Evolutionary conservation across 2,329 filamentous ascomycete species (phyloP).

Genomic region (Apiospora hydei): DNA sequence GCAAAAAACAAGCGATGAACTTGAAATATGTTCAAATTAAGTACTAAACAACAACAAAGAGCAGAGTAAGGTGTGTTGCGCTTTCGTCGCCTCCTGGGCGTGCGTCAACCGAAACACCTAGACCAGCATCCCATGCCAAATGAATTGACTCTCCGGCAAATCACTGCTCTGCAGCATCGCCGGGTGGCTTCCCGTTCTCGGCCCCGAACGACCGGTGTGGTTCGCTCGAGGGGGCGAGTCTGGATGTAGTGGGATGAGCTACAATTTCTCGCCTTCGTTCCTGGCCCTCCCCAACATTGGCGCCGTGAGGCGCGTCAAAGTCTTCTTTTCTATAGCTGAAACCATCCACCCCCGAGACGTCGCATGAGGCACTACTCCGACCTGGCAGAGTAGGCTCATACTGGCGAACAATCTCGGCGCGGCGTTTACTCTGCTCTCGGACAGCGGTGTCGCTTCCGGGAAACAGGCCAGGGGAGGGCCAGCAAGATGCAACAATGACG

Average conservation of each 20-base stretch:
- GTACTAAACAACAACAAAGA: slow-evolving; percentile 26
- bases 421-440: slow-evolving; percentile 38
- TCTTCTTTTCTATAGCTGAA: slow-evolving; percentile 24
- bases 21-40: slow-evolving; percentile 28
- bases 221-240: slow-evolving; percentile 1
- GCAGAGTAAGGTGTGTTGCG: slow-evolving; percentile 13
- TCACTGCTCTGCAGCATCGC: slow-evolving; percentile 26
- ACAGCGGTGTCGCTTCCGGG: slow-evolving; percentile 31
- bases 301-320: slow-evolving; percentile 22
- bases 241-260: slow-evolving; percentile 29
- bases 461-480: slow-evolving; percentile 28
- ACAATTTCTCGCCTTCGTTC: slow-evolving; percentile 24
- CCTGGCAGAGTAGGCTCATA: slow-evolving; percentile 24
- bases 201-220: not conserved
- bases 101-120: slow-evolving; percentile 23
- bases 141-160: slow-evolving; percentile 6
- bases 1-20: not conserved
- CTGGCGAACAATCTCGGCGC: slow-evolving; percentile 35
- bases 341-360: slow-evolving; percentile 1
- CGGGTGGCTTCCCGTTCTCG: slow-evolving; percentile 20
- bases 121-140: slow-evolving; percentile 28
- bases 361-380: slow-evolving; percentile 6
- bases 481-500: slow-evolving; percentile 36
- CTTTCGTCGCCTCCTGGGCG: slow-evolving; percentile 23
- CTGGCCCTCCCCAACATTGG: slow-evolving; percentile 22